phyloP scores from a whole-genome alignment of 2,329 filamentous ascomycete genomes.

The Penicillium sp. region DNA sequence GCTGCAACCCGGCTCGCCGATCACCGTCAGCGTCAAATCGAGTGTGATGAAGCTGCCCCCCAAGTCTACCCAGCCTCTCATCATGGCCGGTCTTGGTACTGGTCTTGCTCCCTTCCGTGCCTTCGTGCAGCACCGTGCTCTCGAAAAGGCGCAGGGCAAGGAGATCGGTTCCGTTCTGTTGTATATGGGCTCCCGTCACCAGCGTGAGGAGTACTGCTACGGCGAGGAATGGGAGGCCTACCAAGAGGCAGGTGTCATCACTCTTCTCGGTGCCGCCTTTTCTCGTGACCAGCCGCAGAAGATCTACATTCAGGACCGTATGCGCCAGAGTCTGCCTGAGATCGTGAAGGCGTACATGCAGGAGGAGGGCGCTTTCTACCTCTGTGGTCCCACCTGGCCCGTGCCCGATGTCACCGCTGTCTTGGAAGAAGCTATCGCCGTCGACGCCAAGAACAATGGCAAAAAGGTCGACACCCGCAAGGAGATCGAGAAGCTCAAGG shows the following conservation, averaged over 20 bases:
- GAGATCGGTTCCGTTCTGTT: slow-evolving; percentile 88
- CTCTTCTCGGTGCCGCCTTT: slow-evolving; percentile 88
- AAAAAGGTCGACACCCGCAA: slow-evolving; percentile 82
- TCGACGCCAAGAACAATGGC: slow-evolving; percentile 62
- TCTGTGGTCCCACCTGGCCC: slow-evolving; percentile 97
- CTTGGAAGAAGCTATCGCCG: slow-evolving; percentile 83
- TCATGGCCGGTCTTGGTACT: slow-evolving; percentile 98
- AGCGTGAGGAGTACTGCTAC: slow-evolving; percentile 97
- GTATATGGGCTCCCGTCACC: slow-evolving; percentile 95
- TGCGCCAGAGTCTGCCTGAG: slow-evolving; percentile 80
- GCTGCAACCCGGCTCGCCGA: slow-evolving; percentile 69
- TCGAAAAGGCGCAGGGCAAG: slow-evolving; percentile 96
- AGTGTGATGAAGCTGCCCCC: slow-evolving; percentile 98
- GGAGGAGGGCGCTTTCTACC: slow-evolving; percentile 89
- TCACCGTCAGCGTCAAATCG: slow-evolving; percentile 94
- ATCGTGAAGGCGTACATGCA: slow-evolving; percentile 83
- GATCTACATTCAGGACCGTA: slow-evolving; percentile 98
- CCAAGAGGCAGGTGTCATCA: slow-evolving; percentile 90
- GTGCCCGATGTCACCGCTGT: slow-evolving; percentile 95
- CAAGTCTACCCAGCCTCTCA: slow-evolving; percentile 83
- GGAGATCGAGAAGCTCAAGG: slow-evolving; percentile 97
- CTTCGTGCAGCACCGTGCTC: slow-evolving; percentile 95
- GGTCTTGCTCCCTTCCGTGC: slow-evolving; percentile 98
- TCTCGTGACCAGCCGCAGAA: slow-evolving; percentile 95
- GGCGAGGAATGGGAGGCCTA: slow-evolving; percentile 99